Evolutionary conservation across 371 early-diverging fungal genomes (phyloP), one percentile per base, ranked within the genome.

Genomic region (Mortierella sp.): DNA sequence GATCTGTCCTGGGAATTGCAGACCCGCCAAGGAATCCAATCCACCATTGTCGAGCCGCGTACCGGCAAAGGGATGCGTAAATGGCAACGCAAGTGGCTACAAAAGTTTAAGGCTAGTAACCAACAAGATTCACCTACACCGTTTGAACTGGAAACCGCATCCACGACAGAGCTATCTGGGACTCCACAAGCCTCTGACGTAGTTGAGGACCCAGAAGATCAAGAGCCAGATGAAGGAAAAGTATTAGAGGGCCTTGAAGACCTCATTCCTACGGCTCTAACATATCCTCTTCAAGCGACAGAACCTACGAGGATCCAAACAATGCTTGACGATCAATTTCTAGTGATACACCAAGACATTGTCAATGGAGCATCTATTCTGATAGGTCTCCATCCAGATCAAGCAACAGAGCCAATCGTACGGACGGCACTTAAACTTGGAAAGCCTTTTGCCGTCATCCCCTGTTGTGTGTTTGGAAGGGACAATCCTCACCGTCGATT

Each of bases 381-480:
- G 32, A 75, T 89, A 40, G 91, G 91, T 0, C 73, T 91, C 9
- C 91, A 91, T 72, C 84, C 91, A 5, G 91, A 91, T 72, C 88
- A 89, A 58, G 91, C 91, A 0, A 91, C 91, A 1, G 88, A 89
- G 14, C 87, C 88, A 0, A 89, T 91, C 71, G 89, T 91, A 6
- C 86, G 88, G 35, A 73, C 77, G 5, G 90, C 91, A 0, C 65
- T 91, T 18, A 75, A 79, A 24, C 54, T 75, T 6, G 73, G 75
- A 3, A 91, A 88, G 45, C 79, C 91, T 0, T 91, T 91, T 77
- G 90, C 90, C 2, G 84, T 91, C 5, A 85, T 91, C 4, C 91
- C 91, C 1, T 91, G 91, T 52, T 91, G 91, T 73, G 90, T 91
- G 0, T 91, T 91, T 77, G 85, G 86, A 30, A 84, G 87, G 24